phyloP scores from a whole-genome alignment of 331 rosid genomes.

The Saraca asoca region DNA sequence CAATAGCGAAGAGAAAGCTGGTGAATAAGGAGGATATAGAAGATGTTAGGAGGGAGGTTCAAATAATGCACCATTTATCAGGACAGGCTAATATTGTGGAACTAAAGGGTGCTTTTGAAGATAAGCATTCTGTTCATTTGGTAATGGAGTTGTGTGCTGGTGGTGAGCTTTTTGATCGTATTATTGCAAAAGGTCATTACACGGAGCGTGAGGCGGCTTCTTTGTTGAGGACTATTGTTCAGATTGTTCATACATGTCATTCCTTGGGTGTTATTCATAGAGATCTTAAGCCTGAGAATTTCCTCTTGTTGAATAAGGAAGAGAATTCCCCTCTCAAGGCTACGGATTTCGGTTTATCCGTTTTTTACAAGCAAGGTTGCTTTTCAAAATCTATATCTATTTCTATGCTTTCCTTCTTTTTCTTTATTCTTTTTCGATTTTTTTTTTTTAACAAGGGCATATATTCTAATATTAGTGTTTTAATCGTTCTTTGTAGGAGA shows the following conservation, averaged over 20 bases:
- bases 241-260: constrained; percentile 89
- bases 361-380: constrained; percentile 91
- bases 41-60: constrained; percentile 93
- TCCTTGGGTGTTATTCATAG: constrained; percentile 97
- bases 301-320: constrained; percentile 71
- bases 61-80: constrained; percentile 88
- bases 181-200: constrained; percentile 92
- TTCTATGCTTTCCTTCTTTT: background rate
- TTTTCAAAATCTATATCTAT: background rate
- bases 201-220: constrained; percentile 92
- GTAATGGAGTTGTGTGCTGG: constrained; percentile 99
- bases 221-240: constrained; percentile 76
- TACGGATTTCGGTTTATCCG: constrained; percentile 93
- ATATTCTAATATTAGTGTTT: background rate
- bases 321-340: constrained; percentile 91
- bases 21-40: constrained; percentile 81
- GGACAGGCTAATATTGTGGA: constrained; percentile 88
- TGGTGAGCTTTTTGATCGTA: constrained; percentile 89
- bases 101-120: constrained; percentile 89
- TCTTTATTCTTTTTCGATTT: too few species aligned
- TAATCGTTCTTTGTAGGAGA: constrained; percentile 57
- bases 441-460: too few species aligned
- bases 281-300: constrained; percentile 97
- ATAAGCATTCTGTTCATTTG: constrained; percentile 83
- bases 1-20: constrained; percentile 89